Conservation (phyloP, 495 filamentous ascomycete genomes). For the Pyronema domesticum region DNA sequence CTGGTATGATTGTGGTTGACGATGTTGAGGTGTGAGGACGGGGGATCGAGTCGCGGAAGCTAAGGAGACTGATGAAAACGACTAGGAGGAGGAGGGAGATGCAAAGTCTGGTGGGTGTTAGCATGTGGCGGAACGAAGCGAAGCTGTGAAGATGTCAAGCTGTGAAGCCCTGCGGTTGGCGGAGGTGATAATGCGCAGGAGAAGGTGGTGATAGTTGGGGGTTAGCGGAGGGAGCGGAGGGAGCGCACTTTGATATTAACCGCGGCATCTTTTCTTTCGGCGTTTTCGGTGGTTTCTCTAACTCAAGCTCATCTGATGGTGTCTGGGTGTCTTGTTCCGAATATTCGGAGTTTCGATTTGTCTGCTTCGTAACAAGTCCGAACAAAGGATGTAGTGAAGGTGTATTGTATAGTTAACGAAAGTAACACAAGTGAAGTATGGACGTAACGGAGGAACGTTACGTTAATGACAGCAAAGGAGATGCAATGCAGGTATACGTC, state of each 20-base stretch:
- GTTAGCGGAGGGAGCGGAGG: not conserved
- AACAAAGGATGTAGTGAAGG: too few relatives aligned
- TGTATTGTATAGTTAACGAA: too few relatives aligned
- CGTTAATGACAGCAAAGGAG: too few relatives aligned
- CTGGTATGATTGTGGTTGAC: not conserved
- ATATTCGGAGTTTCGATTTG: too few relatives aligned
- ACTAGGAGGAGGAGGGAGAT: conserved; percentile 3
- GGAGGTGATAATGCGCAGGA: not conserved
- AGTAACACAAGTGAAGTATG: too few relatives aligned
- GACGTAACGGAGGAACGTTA: too few relatives aligned
- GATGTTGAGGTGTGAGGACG: not conserved
- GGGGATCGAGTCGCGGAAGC: conserved; percentile 13
- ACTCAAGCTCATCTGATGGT: too few relatives aligned
- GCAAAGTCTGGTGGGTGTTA: conserved; percentile 1
- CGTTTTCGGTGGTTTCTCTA: not conserved
- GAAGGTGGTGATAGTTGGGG: not conserved
- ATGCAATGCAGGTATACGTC: too few relatives aligned
- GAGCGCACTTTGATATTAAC: conserved; percentile 9
- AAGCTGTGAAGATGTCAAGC: not conserved
- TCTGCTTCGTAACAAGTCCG: too few relatives aligned
- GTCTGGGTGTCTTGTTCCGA: too few relatives aligned
- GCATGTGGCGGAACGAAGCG: not conserved
- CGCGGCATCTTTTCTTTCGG: conserved; percentile 6
- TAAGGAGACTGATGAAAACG: conserved; percentile 11
- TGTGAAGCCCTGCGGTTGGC: not conserved